phyloP scores from a whole-genome alignment of 2,329 filamentous ascomycete genomes.

The Ophiostoma triangulosporum region DNA sequence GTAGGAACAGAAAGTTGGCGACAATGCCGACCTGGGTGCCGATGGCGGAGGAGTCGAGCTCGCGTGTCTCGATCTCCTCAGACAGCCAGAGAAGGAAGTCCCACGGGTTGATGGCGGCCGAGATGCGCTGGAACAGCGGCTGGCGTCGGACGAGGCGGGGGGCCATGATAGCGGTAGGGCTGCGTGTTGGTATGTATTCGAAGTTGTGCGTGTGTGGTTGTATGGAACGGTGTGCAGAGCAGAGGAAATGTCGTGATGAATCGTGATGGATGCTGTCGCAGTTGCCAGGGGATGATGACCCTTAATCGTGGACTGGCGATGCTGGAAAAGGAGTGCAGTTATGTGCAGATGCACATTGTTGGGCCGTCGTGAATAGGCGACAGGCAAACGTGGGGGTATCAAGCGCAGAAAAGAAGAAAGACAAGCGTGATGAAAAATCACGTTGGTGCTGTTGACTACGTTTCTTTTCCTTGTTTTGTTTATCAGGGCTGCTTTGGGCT shows the following conservation, averaged over 20 bases:
- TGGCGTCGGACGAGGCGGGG: conserved; percentile 73
- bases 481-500: neutral
- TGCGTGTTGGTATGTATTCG: neutral
- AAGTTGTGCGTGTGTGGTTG: neutral
- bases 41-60: conserved; percentile 75
- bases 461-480: conserved; percentile 1
- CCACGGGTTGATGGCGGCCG: conserved; percentile 67
- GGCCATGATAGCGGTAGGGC: conserved; percentile 26
- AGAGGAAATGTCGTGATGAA: too few relatives aligned
- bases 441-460: neutral
- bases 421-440: neutral
- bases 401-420: neutral
- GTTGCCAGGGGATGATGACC: neutral
- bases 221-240: neutral
- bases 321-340: neutral
- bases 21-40: conserved; percentile 61
- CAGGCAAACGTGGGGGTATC: neutral
- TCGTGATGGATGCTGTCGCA: neutral
- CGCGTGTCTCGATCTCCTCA: conserved; percentile 80
- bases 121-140: conserved; percentile 68
- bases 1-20: conserved; percentile 66
- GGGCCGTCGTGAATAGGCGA: neutral
- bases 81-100: conserved; percentile 86
- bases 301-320: neutral
- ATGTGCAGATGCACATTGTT: neutral